These are phyloP conservation scores for Dipteronia sinensis DNA, from an alignment of 345 rosid species.

Conservation along the genomic window DNA sequence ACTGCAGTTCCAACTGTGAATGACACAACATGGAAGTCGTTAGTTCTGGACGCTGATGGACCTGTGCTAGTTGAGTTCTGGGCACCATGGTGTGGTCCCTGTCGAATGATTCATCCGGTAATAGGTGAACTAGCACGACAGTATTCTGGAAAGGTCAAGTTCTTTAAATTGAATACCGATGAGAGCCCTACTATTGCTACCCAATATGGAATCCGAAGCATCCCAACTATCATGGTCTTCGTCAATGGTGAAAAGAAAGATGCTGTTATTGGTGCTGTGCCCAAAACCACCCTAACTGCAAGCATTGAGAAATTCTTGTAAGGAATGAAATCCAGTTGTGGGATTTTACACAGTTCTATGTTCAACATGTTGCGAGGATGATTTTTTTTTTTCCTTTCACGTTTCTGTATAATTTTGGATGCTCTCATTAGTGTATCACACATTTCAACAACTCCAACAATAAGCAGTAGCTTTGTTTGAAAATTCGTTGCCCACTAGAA, in stretches of 20 bases:
- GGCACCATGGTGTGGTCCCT: constrained; percentile 76
- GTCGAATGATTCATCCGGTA: constrained; percentile 58
- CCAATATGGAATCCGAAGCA: constrained; percentile 53
- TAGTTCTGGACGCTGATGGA: constrained; percentile 54
- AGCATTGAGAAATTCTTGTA: constrained; percentile 55
- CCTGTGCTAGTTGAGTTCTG: constrained; percentile 67
- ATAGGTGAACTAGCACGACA: constrained; percentile 52
- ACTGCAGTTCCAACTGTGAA: constrained; percentile 53
- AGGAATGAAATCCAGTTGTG: constrained; percentile 5
- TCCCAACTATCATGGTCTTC: constrained; percentile 62
- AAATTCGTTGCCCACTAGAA: not conserved
- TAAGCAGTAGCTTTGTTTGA: not conserved
- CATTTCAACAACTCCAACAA: not conserved
- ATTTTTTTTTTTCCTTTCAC: not conserved
- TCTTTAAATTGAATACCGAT: constrained; percentile 52
- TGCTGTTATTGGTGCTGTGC: constrained; percentile 51
- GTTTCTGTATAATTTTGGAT: constrained; percentile 1
- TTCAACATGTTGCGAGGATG: not conserved
- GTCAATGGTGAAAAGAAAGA: constrained; percentile 59
- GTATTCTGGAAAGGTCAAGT: constrained; percentile 49
- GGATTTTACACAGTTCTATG: not conserved
- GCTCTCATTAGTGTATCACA: not conserved
- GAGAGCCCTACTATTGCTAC: constrained; percentile 54
- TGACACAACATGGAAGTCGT: constrained; percentile 55
- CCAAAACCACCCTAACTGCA: constrained; percentile 42